Percentiles rank a stretch among this genome's conserved stretches.
phyloP scores from a whole-genome alignment of 2,329 filamentous ascomycete genomes.

The Pestalotiopsis sp. region DNA sequence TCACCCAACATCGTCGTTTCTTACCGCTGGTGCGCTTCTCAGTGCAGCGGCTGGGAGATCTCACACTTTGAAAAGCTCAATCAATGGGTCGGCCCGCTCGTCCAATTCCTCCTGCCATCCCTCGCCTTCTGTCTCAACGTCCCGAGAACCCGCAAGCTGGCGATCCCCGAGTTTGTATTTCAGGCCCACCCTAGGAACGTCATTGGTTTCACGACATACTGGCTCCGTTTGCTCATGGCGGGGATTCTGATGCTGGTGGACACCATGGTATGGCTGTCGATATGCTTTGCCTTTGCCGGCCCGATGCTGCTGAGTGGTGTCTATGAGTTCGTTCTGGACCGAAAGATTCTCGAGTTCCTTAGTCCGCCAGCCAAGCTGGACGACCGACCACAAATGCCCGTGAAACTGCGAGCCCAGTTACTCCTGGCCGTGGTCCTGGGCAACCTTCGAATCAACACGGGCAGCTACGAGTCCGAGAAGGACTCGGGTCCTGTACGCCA shows the following conservation, averaged over 20 bases:
- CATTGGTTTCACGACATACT: conserved; percentile 29
- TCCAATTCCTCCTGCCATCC: conserved; percentile 36
- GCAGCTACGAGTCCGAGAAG: conserved; percentile 14
- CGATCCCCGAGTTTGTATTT: conserved; percentile 45
- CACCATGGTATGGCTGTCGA: conserved; percentile 9
- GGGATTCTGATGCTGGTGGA: conserved; percentile 1
- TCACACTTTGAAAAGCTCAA: conserved; percentile 25
- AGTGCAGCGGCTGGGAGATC: conserved; percentile 32
- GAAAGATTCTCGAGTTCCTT: conserved; percentile 31
- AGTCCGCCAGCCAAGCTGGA: conserved; percentile 16
- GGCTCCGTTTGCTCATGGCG: conserved; percentile 23
- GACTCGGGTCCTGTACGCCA: background rate
- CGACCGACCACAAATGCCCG: conserved; percentile 17
- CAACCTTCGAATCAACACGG: conserved; percentile 30
- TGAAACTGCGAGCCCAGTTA: conserved; percentile 26
- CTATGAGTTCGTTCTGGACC: conserved; percentile 31
- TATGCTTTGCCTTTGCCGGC: conserved; percentile 11
- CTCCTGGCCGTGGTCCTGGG: conserved; percentile 30
- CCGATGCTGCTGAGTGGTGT: conserved; percentile 20
- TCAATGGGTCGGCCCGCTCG: conserved; percentile 35
- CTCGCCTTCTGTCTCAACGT: conserved; percentile 37
- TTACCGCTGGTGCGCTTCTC: conserved; percentile 29
- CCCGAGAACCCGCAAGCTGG: conserved; percentile 31
- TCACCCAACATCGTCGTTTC: conserved; percentile 26
- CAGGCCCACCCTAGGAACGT: conserved; percentile 62